Evolutionary conservation across 2,329 filamentous ascomycete species (phyloP).

Genomic region (Xylaria sp.): DNA sequence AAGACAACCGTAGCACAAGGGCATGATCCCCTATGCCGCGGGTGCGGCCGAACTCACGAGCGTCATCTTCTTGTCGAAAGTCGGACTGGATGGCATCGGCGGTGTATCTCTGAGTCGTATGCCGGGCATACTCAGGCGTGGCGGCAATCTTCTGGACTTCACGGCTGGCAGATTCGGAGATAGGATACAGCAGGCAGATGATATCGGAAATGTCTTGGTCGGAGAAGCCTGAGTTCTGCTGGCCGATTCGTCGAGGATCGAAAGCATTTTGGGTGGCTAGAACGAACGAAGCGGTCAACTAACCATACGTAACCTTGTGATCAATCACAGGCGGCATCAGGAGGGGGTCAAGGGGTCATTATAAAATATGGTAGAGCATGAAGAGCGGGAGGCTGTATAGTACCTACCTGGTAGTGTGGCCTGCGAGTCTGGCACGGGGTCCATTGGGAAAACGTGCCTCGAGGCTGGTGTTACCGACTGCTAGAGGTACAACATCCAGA

Average conservation of each 20-base stretch:
- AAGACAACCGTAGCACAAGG: constrained; percentile 84
- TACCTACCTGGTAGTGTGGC: constrained; percentile 50
- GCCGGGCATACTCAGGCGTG: constrained; percentile 56
- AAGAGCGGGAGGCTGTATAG: not conserved
- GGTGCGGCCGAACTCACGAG: constrained; percentile 62
- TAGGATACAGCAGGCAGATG: constrained; percentile 86
- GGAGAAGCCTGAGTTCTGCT: constrained; percentile 83
- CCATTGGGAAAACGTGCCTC: constrained; percentile 45
- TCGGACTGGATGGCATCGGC: constrained; percentile 64
- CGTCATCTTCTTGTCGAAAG: constrained; percentile 63
- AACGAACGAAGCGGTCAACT: constrained; percentile 45
- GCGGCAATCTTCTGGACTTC: constrained; percentile 70
- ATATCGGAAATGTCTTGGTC: constrained; percentile 89
- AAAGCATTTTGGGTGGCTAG: constrained; percentile 81
- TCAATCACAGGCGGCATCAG: not conserved
- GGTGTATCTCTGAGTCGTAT: constrained; percentile 62
- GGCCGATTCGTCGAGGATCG: constrained; percentile 82
- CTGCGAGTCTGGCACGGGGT: constrained; percentile 47
- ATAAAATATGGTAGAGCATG: not conserved
- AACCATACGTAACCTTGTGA: not conserved
- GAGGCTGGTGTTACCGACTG: constrained; percentile 42
- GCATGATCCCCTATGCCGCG: constrained; percentile 69
- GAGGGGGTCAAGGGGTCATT: not conserved
- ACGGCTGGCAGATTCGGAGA: constrained; percentile 75
- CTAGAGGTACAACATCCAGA: constrained; percentile 42